phyloP scores from a whole-genome alignment of 169 alveolate species.

The Amoebophrya sp. region DNA sequence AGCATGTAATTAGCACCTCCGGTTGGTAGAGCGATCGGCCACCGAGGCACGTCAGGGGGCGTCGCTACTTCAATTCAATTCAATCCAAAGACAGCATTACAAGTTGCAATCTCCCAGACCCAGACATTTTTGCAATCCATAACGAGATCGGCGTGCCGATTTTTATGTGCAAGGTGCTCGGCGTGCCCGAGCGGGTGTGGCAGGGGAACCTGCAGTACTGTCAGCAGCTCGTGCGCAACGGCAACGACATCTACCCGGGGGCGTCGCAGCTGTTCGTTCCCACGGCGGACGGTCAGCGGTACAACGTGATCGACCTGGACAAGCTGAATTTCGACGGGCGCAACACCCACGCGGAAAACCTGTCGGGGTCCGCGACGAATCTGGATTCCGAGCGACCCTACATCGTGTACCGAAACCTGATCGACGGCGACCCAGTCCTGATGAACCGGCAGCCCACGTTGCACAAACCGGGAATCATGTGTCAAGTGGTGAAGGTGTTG shows the following conservation, averaged over 20 bases:
- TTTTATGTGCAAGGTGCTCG: conserved; percentile 35
- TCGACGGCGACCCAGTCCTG: conserved; percentile 92
- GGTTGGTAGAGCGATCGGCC: no score
- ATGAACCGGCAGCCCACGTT: conserved; percentile 96
- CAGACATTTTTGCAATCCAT: no score
- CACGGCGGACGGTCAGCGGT: conserved; percentile 46
- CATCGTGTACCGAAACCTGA: conserved; percentile 88
- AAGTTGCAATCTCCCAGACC: no score
- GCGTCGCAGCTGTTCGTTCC: conserved; percentile 51
- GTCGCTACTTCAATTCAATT: no score
- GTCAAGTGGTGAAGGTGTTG: conserved; percentile 70
- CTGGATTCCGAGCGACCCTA: conserved; percentile 55
- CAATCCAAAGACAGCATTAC: no score
- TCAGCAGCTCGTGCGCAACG: conserved; percentile 82
- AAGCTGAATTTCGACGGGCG: conserved; percentile 73
- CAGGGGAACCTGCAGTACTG: conserved; percentile 73
- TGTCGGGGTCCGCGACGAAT: conserved; percentile 36
- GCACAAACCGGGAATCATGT: conserved; percentile 95
- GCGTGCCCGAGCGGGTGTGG: conserved; percentile 89
- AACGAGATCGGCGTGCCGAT: conserved; percentile 67
- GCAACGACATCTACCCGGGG: conserved; percentile 92
- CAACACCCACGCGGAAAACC: conserved; percentile 44
- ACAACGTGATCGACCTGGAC: conserved; percentile 60
- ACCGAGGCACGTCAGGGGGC: no score
- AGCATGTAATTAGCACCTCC: no score